Base-by-base conservation (phyloP, 257 asterid genomes). In the Linderniella brevidens region DNA sequence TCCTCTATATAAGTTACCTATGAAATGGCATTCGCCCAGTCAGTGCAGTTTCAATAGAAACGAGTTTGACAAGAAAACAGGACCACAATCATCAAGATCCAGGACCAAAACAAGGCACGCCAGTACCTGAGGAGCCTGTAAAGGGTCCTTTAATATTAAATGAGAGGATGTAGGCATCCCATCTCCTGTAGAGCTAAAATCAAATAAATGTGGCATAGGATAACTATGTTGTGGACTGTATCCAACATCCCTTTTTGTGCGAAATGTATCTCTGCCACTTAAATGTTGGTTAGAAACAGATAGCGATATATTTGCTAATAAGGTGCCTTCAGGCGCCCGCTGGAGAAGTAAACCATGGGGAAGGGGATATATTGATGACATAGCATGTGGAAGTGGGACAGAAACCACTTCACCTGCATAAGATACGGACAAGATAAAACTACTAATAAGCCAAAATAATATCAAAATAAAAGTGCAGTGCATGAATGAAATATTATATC, bases 321-420 rank as follows among this genome's bases (percentile, higher is more conserved):
- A 74, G 62, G 62, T 81, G 61, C 82, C 82, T 59, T 78, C 94
- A 45, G 86, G 67, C 54, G 76, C 82, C 56, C 64, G 76, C 66
- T 83, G 84, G 57, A 88, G 90, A 59, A 88, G 95, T 62, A 88
- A 74, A 52, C 97, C 97, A 65, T 57, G 76, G 12, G 97, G 93
- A 68, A 88, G 92, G 59, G 97, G 67, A 95, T 95, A 88, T 62
- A 88, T 80, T 64, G 97, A 78, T 58, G 69, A 51, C 45, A 84
- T 62, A 53, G 73, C 64, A 46, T 72, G 79, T 50, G 90, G 72
- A 57, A 84, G 90, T 19, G 97, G 95, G 57, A 84, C 58, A 37
- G 90, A 72, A 53, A 66, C 73, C 57, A 78, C 78, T 72, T 80
- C 97, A 70, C 97, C 97, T 88, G 75, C 55, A 64, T 12, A 64